Percentiles rank a stretch among this genome's conserved stretches.
Conservation (phyloP, 2,329 filamentous ascomycete species). For the Diaporthe velutina region DNA sequence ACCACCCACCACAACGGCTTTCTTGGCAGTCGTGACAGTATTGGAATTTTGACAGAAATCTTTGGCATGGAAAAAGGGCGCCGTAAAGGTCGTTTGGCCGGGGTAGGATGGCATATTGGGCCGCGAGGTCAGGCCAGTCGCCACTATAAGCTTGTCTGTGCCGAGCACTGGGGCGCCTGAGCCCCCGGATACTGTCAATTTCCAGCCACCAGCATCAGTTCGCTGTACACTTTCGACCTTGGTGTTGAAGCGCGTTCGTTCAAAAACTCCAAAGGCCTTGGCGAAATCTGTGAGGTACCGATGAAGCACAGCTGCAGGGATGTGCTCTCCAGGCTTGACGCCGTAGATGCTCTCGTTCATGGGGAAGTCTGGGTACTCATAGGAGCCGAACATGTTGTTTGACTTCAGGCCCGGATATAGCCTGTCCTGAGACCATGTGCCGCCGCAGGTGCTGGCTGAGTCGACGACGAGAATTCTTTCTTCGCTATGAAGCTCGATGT, state of each 20-base stretch:
- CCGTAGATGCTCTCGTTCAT: constrained; percentile 70
- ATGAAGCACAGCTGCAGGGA: constrained; percentile 61
- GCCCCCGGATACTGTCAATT: neutral
- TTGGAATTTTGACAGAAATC: neutral
- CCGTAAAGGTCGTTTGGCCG: neutral
- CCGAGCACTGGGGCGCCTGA: neutral
- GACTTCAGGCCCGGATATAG: constrained; percentile 78
- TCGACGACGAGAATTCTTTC: neutral
- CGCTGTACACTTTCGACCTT: neutral
- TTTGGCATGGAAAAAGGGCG: neutral
- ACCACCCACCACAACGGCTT: neutral
- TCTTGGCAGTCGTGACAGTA: neutral
- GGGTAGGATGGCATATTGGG: neutral
- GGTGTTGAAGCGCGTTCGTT: neutral
- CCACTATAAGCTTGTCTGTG: neutral
- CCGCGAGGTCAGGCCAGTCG: neutral
- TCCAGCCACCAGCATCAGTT: neutral
- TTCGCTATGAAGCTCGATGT: neutral
- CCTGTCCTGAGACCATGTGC: constrained; percentile 72
- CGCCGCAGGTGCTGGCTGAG: neutral
- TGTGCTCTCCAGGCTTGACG: constrained; percentile 59
- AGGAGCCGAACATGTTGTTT: constrained; percentile 81
- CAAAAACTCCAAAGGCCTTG: constrained; percentile 54
- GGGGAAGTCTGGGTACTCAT: constrained; percentile 80
- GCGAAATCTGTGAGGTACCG: constrained; percentile 62